phyloP scores from a whole-genome alignment of 768 basidiomycete genomes.

The Paxillus ammoniavirescens region DNA sequence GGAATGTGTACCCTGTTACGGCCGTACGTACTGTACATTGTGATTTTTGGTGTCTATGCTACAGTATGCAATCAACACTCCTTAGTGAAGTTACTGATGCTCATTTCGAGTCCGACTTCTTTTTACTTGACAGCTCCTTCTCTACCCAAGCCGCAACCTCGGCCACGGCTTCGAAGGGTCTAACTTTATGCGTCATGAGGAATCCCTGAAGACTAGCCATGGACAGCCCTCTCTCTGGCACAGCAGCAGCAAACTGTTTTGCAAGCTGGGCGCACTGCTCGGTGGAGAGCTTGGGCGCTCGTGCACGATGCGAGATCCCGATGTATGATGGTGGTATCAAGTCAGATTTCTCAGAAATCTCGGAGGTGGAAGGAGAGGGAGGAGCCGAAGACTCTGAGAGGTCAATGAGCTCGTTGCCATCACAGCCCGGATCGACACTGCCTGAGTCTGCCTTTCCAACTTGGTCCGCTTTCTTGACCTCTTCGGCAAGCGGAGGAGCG shows the following conservation, averaged over 20 bases:
- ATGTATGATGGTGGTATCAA: conserved; percentile 2
- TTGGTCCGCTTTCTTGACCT: not conserved
- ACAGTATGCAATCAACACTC: not conserved
- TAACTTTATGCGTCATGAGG: conserved; percentile 65
- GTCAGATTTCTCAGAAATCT: conserved; percentile 18
- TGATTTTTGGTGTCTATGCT: not conserved
- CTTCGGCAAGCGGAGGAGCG: conserved; percentile 33
- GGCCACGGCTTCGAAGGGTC: conserved; percentile 54
- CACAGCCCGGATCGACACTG: not conserved
- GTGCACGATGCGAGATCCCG: conserved; percentile 30
- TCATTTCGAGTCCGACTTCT: not conserved
- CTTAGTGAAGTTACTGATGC: too few relatives aligned
- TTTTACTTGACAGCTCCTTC: conserved; percentile 32
- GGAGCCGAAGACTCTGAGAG: conserved; percentile 4
- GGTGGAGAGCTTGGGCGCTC: conserved; percentile 40
- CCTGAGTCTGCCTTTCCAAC: not conserved
- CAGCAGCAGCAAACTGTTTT: conserved; percentile 47
- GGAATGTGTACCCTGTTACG: not conserved
- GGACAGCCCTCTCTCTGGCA: conserved; percentile 46
- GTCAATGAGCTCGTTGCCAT: conserved; percentile 18
- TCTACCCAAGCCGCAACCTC: conserved; percentile 49
- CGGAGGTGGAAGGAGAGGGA: not conserved
- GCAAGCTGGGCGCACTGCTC: conserved; percentile 48
- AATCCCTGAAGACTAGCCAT: conserved; percentile 54
- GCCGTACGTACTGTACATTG: not conserved